A percentile compares a stretch with the other conserved stretches of the same genome.
phyloP scores from a whole-genome alignment of 352 stramenopile genomes.

The Aphanomyces cochlioides region DNA sequence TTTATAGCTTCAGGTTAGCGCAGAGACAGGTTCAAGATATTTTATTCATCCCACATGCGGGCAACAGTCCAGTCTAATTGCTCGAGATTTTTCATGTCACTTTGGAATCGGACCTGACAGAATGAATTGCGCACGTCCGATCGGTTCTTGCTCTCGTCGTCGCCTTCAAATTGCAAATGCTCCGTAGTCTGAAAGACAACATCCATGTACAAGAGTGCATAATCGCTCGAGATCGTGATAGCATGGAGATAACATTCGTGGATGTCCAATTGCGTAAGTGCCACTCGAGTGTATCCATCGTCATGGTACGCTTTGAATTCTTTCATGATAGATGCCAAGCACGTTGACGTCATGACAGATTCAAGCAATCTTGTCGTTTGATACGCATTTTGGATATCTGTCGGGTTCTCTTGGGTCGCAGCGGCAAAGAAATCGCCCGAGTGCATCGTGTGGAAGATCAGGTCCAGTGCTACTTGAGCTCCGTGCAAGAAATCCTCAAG shows the following conservation, averaged over 20 bases:
- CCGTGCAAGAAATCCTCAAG: constrained; percentile 22
- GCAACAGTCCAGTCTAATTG: constrained; percentile 18
- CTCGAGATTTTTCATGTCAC: constrained; percentile 12
- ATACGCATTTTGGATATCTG: background rate
- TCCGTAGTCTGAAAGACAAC: constrained; percentile 9
- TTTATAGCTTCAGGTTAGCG: too few relatives aligned
- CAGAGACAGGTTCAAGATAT: background rate
- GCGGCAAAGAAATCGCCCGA: constrained; percentile 3
- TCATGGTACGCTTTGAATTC: constrained; percentile 18
- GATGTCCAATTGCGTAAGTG: constrained; percentile 20
- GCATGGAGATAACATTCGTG: constrained; percentile 7
- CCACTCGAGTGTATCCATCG: constrained; percentile 11
- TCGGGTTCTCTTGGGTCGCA: background rate
- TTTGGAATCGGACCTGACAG: constrained; percentile 24
- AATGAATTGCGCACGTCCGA: constrained; percentile 18
- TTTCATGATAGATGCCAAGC: constrained; percentile 10
- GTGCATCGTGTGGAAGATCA: constrained; percentile 26
- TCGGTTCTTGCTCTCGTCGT: background rate
- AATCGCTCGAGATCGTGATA: constrained; percentile 2
- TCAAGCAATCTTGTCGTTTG: background rate
- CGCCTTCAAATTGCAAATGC: background rate
- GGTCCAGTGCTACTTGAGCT: constrained; percentile 25
- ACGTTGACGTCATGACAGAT: constrained; percentile 17
- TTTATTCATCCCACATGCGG: constrained; percentile 17
- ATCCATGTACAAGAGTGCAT: constrained; percentile 8